Evolutionary conservation across 352 stramenopile species (phyloP).

Genomic region (Aphanomyces cochlioides): DNA sequence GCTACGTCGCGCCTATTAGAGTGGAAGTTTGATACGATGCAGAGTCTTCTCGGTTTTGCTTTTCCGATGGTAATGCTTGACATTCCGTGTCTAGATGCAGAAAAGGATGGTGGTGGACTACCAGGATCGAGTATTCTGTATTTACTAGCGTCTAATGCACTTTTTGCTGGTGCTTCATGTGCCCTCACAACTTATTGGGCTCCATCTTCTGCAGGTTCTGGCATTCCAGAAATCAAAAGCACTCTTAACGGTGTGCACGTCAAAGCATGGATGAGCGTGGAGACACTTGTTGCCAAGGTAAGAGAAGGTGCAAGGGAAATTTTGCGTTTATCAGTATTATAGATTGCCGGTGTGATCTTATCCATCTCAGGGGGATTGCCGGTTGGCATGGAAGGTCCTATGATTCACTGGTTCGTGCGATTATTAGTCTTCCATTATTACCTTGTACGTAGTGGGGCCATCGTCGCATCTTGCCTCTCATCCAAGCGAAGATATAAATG

Average conservation of each 20-base stretch:
- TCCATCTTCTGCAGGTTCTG: slow-evolving; percentile 29
- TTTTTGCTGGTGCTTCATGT: not conserved
- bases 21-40: slow-evolving; percentile 21
- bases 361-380: slow-evolving; percentile 41
- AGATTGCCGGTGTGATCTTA: slow-evolving; percentile 47
- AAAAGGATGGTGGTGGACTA: not conserved
- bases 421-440: not conserved
- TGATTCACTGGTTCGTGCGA: not conserved
- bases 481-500: slow-evolving; percentile 23
- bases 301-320: not conserved
- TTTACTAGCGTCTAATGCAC: slow-evolving; percentile 12
- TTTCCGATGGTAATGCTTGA: not conserved
- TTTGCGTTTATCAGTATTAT: not conserved
- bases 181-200: slow-evolving; percentile 7
- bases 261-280: slow-evolving; percentile 27
- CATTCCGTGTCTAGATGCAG: not conserved
- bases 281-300: slow-evolving; percentile 26
- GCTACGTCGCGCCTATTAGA: not conserved
- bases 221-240: slow-evolving; percentile 57
- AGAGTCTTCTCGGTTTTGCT: slow-evolving; percentile 11
- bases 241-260: slow-evolving; percentile 55
- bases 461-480: slow-evolving; percentile 25
- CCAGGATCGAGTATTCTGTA: not conserved
- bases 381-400: slow-evolving; percentile 51
- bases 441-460: slow-evolving; percentile 18